Evolutionary conservation across 2,329 filamentous ascomycete genomes (phyloP).

Genomic region (Penicillium sp.): DNA sequence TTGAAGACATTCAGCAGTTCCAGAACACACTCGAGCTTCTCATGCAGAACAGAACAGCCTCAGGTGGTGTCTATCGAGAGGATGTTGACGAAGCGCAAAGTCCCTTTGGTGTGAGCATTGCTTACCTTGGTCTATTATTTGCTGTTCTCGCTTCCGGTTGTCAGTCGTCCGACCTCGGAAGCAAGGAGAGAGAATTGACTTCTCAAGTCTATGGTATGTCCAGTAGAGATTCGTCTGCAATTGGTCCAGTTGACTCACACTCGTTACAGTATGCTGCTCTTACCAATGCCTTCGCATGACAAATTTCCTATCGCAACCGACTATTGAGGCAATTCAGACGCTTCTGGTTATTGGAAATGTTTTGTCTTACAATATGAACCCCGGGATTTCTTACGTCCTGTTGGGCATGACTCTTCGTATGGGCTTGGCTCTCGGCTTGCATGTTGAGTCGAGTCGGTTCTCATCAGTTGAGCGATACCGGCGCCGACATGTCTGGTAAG

Average conservation of each 20-base stretch:
- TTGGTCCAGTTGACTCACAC: neutral
- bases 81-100: conserved; percentile 55
- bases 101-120: conserved; percentile 61
- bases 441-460: conserved; percentile 60
- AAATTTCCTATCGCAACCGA: conserved; percentile 65
- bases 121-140: conserved; percentile 64
- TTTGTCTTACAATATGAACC: conserved; percentile 66
- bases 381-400: conserved; percentile 65
- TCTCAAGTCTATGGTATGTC: conserved; percentile 64
- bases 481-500: conserved; percentile 50
- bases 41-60: conserved; percentile 55
- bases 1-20: conserved; percentile 60
- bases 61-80: conserved; percentile 47
- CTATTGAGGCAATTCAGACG: conserved; percentile 64
- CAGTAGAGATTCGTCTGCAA: neutral
- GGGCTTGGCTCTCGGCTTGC: conserved; percentile 63
- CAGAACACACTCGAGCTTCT: conserved; percentile 59
- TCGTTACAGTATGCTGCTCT: conserved; percentile 60
- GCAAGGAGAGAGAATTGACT: conserved; percentile 64
- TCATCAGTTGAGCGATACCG: conserved; percentile 53
- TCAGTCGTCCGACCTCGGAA: conserved; percentile 61
- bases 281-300: conserved; percentile 67
- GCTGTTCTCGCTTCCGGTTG: conserved; percentile 66
- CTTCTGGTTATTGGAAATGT: conserved; percentile 66
- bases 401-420: conserved; percentile 64